phyloP scores from a whole-genome alignment of 1,284 basidiomycete genomes.

The Agroathelia rolfsii region DNA sequence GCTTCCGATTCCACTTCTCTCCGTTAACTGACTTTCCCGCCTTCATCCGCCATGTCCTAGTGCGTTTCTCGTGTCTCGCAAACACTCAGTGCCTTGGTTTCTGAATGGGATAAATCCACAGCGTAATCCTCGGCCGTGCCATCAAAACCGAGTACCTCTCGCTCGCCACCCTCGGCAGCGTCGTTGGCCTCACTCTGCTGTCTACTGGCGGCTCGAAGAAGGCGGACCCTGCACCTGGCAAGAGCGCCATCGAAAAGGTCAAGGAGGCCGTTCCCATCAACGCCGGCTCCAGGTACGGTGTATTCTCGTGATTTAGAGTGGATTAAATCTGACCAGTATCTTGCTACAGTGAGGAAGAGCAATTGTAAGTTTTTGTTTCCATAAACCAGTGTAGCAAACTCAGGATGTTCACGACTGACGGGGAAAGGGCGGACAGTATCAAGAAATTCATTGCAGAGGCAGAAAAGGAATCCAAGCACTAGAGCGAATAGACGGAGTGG shows the following conservation, averaged over 20 bases:
- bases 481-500: constrained; percentile 15
- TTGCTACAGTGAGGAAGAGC: constrained; percentile 53
- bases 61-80: too few species aligned
- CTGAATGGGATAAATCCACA: too few species aligned
- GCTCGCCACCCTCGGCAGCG: constrained; percentile 48
- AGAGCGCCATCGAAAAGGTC: constrained; percentile 38
- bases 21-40: too few species aligned
- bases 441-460: constrained; percentile 68
- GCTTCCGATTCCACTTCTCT: too few species aligned
- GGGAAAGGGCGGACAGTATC: constrained; percentile 50
- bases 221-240: constrained; percentile 29
- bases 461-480: constrained; percentile 54
- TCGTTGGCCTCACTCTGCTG: constrained; percentile 41
- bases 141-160: constrained; percentile 73
- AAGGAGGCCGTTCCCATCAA: constrained; percentile 53
- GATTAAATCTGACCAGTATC: constrained; percentile 7
- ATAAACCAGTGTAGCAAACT: constrained; percentile 9
- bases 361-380: constrained; percentile 45
- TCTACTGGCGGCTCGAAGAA: constrained; percentile 44
- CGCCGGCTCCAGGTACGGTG: constrained; percentile 59
- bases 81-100: too few species aligned
- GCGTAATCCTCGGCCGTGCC: constrained; percentile 62
- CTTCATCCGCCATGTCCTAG: constrained; percentile 38
- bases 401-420: constrained; percentile 27
- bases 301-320: constrained; percentile 7